A percentile compares a stretch with the other conserved stretches of the same genome.
Conservation (phyloP, 2,329 filamentous ascomycete species). For the Penicillium sp. region DNA sequence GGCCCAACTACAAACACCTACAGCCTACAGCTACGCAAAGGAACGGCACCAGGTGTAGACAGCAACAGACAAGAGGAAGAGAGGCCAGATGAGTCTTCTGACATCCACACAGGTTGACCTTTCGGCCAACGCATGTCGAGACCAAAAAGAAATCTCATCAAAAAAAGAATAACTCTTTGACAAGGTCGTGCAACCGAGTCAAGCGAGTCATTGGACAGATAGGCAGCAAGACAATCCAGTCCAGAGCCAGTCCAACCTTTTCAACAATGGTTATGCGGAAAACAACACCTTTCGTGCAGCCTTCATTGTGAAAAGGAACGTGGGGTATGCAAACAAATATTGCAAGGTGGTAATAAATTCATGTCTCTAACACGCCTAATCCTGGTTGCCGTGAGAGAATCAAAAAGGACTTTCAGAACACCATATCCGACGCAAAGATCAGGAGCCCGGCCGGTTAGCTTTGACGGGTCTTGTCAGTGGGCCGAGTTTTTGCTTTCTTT, state of each 20-base stretch:
- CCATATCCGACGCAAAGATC: conserved; percentile 23
- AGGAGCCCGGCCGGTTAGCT: conserved; percentile 16
- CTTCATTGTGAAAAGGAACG: conserved; percentile 50
- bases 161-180: conserved; percentile 19
- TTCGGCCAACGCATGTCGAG: neutral
- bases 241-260: conserved; percentile 24
- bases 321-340: conserved; percentile 17
- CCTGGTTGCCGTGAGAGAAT: conserved; percentile 33
- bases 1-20: conserved; percentile 1
- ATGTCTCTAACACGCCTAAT: conserved; percentile 39
- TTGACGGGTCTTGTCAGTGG: conserved; percentile 13
- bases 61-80: conserved; percentile 19
- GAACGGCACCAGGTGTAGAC: conserved; percentile 17
- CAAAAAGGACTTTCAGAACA: conserved; percentile 25
- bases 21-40: conserved; percentile 15
- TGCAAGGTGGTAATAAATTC: conserved; percentile 28
- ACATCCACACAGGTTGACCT: conserved; percentile 2
- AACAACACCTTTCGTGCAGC: conserved; percentile 52
- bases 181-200: conserved; percentile 13
- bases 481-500: conserved; percentile 23
- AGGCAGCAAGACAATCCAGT: conserved; percentile 4
- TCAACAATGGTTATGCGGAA: conserved; percentile 55
- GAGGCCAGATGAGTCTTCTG: conserved; percentile 18
- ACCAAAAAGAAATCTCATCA: conserved; percentile 2
- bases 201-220: conserved; percentile 17